Evolutionary conservation across 257 asterid species (phyloP).

Genomic region (Cordia subcordata): DNA sequence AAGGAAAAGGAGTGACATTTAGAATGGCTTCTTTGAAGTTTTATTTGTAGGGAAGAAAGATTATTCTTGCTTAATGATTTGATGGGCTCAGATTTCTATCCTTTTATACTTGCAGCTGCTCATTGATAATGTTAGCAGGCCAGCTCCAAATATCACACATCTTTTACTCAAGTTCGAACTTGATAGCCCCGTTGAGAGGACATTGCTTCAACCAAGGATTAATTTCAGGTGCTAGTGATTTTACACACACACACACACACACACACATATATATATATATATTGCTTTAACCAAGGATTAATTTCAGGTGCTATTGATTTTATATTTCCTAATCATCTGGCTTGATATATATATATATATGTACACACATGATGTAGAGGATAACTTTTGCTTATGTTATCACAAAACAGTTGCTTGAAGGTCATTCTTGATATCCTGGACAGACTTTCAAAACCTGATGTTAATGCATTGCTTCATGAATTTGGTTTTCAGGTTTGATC

Average conservation of each 20-base stretch:
- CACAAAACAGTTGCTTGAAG: conserved; percentile 79
- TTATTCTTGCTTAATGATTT: neutral
- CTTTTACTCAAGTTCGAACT: conserved; percentile 86
- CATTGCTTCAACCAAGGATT: conserved; percentile 87
- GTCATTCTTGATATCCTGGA: conserved; percentile 87
- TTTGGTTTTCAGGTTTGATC: conserved; percentile 83
- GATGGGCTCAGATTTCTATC: neutral
- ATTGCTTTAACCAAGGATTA: conserved; percentile 67
- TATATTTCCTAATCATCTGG: neutral
- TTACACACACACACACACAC: too few species aligned
- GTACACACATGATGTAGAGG: conserved; percentile 12
- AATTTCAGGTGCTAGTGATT: conserved; percentile 88
- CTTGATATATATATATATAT: neutral
- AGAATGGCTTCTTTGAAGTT: neutral
- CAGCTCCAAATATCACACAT: conserved; percentile 86
- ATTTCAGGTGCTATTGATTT: conserved; percentile 61
- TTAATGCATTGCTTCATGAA: conserved; percentile 85
- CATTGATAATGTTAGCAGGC: conserved; percentile 76
- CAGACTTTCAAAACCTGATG: conserved; percentile 71
- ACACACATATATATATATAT: neutral
- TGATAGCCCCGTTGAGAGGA: conserved; percentile 73
- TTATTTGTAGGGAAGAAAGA: neutral
- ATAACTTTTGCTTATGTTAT: conserved; percentile 19
- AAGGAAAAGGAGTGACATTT: neutral
- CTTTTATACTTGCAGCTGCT: conserved; percentile 62